These are phyloP conservation scores for Coemansia sp. DNA, from an alignment of 192 early-diverging fungal genomes.

Conservation along the genomic window DNA sequence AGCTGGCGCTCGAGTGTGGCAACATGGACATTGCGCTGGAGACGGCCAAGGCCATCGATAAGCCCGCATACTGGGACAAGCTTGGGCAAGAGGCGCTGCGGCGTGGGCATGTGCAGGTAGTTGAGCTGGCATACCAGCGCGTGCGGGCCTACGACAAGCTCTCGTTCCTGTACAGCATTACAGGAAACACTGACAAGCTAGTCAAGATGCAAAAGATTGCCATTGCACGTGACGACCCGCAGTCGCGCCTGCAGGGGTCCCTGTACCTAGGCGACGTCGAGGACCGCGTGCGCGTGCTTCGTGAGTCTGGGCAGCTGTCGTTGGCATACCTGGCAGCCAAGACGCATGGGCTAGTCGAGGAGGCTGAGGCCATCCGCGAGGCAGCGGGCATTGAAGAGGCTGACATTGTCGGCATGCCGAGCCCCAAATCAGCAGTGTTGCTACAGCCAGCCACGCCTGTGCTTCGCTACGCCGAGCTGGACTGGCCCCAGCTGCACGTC, in stretches of 20 bases:
- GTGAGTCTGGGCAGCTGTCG: slow-evolving; percentile 84
- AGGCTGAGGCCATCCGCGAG: slow-evolving; percentile 80
- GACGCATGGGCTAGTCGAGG: slow-evolving; percentile 82
- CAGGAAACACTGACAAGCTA: slow-evolving; percentile 89
- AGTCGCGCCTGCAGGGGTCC: slow-evolving; percentile 93
- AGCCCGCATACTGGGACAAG: slow-evolving; percentile 88
- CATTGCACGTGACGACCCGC: slow-evolving; percentile 75
- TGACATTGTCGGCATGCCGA: slow-evolving; percentile 41
- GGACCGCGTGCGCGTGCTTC: slow-evolving; percentile 80
- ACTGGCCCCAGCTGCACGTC: slow-evolving; percentile 92
- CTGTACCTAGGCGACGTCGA: slow-evolving; percentile 89
- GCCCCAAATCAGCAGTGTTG: slow-evolving; percentile 51
- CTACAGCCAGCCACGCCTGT: slow-evolving; percentile 72
- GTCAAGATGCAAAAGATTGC: slow-evolving; percentile 95
- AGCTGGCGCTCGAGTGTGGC: slow-evolving; percentile 94
- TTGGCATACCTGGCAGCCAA: slow-evolving; percentile 93
- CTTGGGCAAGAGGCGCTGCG: slow-evolving; percentile 84
- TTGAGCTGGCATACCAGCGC: slow-evolving; percentile 90
- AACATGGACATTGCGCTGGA: slow-evolving; percentile 95
- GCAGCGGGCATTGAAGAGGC: slow-evolving; percentile 70
- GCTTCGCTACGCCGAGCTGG: slow-evolving; percentile 69
- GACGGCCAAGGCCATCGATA: slow-evolving; percentile 88
- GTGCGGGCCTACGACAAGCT: slow-evolving; percentile 89
- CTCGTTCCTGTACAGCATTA: slow-evolving; percentile 93
- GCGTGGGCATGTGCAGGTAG: slow-evolving; percentile 81